These are phyloP conservation scores for Pythium phragmitis DNA, from an alignment of 352 stramenopile genomes.

Conservation along the genomic window DNA sequence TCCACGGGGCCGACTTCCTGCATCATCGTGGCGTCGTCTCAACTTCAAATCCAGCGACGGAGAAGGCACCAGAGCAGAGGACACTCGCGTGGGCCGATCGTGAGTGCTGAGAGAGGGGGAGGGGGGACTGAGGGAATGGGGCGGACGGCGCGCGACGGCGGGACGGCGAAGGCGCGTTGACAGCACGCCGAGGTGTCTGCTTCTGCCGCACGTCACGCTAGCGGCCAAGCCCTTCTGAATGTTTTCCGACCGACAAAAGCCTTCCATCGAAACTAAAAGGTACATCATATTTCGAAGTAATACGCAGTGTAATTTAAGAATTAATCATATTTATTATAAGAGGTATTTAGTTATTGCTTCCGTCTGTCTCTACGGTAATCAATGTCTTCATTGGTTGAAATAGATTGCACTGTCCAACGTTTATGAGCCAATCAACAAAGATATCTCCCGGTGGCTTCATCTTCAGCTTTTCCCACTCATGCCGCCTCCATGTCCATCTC, in stretches of 20 bases:
- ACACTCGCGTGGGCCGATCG: neutral
- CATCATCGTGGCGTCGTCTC: slow-evolving; percentile 20
- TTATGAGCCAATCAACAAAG: slow-evolving; percentile 18
- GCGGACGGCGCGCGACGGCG: slow-evolving; percentile 3
- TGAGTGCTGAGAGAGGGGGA: neutral
- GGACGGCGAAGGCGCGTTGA: neutral
- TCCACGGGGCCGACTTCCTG: slow-evolving; percentile 16
- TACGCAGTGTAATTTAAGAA: neutral
- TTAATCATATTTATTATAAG: neutral
- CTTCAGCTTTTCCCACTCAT: slow-evolving; percentile 23
- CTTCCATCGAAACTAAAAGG: neutral
- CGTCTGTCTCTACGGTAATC: slow-evolving; percentile 10
- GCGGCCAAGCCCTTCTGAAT: slow-evolving; percentile 10
- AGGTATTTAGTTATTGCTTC: neutral
- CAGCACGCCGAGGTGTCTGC: slow-evolving; percentile 4
- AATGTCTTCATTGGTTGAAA: slow-evolving; percentile 10
- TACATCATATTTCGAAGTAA: neutral
- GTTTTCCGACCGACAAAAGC: slow-evolving; percentile 1
- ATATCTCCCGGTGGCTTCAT: slow-evolving; percentile 20
- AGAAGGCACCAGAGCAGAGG: neutral
- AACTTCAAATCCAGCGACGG: neutral
- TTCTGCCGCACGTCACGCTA: slow-evolving; percentile 30
- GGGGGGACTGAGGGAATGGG: slow-evolving; percentile 1
- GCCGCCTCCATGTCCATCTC: slow-evolving; percentile 69
- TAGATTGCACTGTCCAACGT: neutral